A percentile compares a stretch with the other conserved stretches of the same genome.
Evolutionary conservation across 2,329 filamentous ascomycete genomes (phyloP).

Genomic region (Sporothrix inflata): DNA sequence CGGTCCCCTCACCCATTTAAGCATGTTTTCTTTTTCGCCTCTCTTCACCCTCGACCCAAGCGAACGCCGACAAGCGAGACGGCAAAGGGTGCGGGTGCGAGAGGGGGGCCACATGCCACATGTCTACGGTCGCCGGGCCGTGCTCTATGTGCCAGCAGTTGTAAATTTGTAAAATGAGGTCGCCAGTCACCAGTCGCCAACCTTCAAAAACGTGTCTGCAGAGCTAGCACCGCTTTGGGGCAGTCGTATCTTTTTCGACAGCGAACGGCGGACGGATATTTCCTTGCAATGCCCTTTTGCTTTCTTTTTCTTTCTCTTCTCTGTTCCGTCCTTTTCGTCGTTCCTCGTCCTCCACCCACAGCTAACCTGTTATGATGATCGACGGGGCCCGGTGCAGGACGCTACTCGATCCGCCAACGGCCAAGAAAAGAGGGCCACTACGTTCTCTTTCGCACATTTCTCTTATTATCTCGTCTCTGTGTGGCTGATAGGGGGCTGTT

Average conservation of each 20-base stretch:
- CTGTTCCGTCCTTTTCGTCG: neutral
- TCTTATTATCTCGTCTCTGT: neutral
- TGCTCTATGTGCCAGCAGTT: too few relatives aligned
- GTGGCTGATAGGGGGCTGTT: neutral
- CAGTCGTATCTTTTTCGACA: neutral
- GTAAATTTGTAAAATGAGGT: too few relatives aligned
- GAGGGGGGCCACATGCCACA: neutral
- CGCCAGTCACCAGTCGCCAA: too few relatives aligned
- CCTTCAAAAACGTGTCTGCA: neutral
- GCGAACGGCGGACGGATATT: neutral
- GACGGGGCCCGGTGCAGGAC: constrained; percentile 5
- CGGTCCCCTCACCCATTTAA: neutral
- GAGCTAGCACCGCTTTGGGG: neutral
- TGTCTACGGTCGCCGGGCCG: neutral
- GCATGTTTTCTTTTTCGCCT: neutral
- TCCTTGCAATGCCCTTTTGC: neutral
- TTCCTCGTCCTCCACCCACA: neutral
- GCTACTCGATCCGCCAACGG: constrained; percentile 2
- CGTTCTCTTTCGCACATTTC: too few relatives aligned
- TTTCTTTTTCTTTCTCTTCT: neutral
- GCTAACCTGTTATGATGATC: constrained; percentile 4
- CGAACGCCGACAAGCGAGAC: constrained; percentile 12
- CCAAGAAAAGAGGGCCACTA: neutral
- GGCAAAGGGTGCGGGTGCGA: neutral
- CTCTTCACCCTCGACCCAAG: neutral